These are phyloP conservation scores for Populus alba DNA, from an alignment of 345 rosid genomes.

Conservation along the genomic window DNA sequence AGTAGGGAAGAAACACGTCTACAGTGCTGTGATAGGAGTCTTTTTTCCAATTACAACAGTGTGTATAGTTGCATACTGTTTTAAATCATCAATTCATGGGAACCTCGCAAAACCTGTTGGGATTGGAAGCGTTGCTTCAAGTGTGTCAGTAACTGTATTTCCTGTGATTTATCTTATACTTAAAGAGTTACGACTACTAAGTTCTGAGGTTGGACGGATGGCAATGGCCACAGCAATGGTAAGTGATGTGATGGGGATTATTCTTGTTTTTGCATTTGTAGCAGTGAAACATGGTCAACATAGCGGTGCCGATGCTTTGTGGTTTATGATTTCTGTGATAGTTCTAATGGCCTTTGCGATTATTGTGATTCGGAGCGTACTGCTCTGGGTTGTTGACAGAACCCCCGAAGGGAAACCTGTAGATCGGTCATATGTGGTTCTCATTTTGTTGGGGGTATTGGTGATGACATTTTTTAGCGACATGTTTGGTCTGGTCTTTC, in stretches of 20 bases:
- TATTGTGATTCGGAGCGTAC: slow-evolving; percentile 21
- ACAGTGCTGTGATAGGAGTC: background rate
- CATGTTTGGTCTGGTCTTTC: slow-evolving; percentile 62
- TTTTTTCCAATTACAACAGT: background rate
- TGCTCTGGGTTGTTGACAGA: slow-evolving; percentile 44
- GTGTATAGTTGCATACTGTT: background rate
- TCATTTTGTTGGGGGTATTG: slow-evolving; percentile 46
- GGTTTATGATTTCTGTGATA: slow-evolving; percentile 30
- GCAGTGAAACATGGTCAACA: slow-evolving; percentile 33
- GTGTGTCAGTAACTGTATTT: slow-evolving; percentile 15
- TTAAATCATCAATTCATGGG: slow-evolving; percentile 8
- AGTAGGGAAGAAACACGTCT: slow-evolving; percentile 14
- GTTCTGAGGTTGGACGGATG: slow-evolving; percentile 30
- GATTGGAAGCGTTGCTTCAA: background rate
- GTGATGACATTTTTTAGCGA: slow-evolving; percentile 53
- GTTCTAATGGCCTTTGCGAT: slow-evolving; percentile 23
- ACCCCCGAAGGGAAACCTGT: slow-evolving; percentile 61
- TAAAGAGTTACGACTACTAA: slow-evolving; percentile 21
- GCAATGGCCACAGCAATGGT: slow-evolving; percentile 12
- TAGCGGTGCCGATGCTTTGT: slow-evolving; percentile 16
- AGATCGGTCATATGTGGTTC: slow-evolving; percentile 37
- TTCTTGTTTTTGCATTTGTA: slow-evolving; percentile 9
- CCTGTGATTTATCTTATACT: slow-evolving; percentile 22
- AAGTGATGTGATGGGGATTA: slow-evolving; percentile 12
- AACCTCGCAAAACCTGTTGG: slow-evolving; percentile 7